Conservation (phyloP, 768 basidiomycete species). For the Lactarius pseudohatsudake region DNA sequence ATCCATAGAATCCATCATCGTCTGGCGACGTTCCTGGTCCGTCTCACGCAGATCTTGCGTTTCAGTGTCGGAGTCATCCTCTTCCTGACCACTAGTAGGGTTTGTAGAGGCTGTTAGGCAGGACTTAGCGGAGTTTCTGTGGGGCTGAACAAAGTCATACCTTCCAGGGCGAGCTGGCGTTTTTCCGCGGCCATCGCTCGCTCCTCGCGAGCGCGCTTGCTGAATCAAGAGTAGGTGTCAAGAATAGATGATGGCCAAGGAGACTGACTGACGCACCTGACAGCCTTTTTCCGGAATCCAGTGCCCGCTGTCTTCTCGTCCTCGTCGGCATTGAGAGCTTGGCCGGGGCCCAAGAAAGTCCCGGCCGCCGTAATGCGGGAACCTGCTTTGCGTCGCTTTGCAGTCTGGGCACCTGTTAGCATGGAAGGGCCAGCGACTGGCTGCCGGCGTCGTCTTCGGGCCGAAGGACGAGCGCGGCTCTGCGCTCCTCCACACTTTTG, state of each 20-base stretch:
- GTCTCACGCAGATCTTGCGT: conserved; percentile 37
- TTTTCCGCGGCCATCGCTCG: conserved; percentile 73
- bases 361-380: conserved; percentile 60
- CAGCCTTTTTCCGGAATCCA: conserved; percentile 72
- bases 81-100: conserved; percentile 1
- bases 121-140: neutral
- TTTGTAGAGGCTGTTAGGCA: conserved; percentile 8
- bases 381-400: conserved; percentile 71
- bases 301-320: conserved; percentile 47
- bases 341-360: conserved; percentile 61
- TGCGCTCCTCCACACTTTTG: conserved; percentile 82
- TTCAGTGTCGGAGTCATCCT: conserved; percentile 22
- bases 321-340: conserved; percentile 42
- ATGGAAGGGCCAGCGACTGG: conserved; percentile 50
- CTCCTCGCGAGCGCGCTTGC: conserved; percentile 78
- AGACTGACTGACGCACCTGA: conserved; percentile 45
- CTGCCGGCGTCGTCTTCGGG: conserved; percentile 42
- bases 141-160: conserved; percentile 28
- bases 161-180: conserved; percentile 48
- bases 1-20: conserved; percentile 49
- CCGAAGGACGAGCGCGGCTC: conserved; percentile 55
- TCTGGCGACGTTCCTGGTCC: conserved; percentile 49
- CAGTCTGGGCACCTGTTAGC: conserved; percentile 60
- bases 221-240: conserved; percentile 34
- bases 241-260: neutral